Evolutionary conservation across 257 asterid species (phyloP).

Genomic region (Apocynum venetum): DNA sequence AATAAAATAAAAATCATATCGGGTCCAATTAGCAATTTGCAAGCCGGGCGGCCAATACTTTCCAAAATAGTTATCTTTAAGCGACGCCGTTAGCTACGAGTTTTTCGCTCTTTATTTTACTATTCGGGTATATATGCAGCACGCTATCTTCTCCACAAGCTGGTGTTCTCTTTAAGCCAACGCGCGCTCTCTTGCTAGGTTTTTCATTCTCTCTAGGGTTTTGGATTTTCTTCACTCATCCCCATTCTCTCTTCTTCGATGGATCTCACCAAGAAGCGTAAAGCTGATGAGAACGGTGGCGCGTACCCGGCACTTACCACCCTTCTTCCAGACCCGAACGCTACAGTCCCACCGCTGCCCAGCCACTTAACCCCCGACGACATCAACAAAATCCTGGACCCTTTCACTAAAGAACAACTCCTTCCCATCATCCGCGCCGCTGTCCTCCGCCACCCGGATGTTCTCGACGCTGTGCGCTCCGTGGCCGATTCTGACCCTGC

Average conservation of each 20-base stretch:
- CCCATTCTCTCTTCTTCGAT: slow-evolving; percentile 17
- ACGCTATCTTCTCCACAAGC: background rate
- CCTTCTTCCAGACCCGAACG: slow-evolving; percentile 27
- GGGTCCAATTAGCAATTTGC: background rate
- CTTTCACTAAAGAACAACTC: slow-evolving; percentile 73
- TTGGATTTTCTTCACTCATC: background rate
- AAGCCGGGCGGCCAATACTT: background rate
- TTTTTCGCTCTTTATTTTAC: too few species aligned
- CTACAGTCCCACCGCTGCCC: slow-evolving; percentile 28
- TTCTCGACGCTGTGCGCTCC: slow-evolving; percentile 62
- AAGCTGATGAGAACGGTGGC: slow-evolving; percentile 80
- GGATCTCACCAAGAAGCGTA: slow-evolving; percentile 90
- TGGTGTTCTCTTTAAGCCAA: background rate
- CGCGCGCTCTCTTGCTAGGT: slow-evolving; percentile 19
- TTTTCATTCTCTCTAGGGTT: slow-evolving; percentile 34
- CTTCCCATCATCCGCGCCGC: slow-evolving; percentile 76
- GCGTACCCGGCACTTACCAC: slow-evolving; percentile 27
- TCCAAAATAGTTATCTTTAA: background rate
- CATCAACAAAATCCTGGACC: slow-evolving; percentile 74
- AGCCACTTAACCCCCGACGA: slow-evolving; percentile 60
- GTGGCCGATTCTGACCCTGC: slow-evolving; percentile 81
- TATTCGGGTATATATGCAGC: background rate
- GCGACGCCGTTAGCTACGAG: background rate
- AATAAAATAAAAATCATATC: too few species aligned
- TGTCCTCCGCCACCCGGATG: slow-evolving; percentile 67